phyloP scores from a whole-genome alignment of 2,329 filamentous ascomycete species.

The Nothomitra cinnamomea region DNA sequence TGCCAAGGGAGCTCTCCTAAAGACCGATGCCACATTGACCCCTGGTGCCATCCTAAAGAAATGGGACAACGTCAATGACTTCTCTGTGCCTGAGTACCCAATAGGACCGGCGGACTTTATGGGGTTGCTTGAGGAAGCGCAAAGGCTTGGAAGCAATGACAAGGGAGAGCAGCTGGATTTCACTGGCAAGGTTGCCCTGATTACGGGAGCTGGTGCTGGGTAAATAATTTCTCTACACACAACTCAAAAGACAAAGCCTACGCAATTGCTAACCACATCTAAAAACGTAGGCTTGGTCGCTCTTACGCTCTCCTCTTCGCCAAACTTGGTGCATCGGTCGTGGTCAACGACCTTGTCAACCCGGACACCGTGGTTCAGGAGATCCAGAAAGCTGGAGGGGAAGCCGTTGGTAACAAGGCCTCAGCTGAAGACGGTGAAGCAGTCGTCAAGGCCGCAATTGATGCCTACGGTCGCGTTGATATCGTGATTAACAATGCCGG shows the following conservation, averaged over 20 bases:
- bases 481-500: conserved; percentile 96
- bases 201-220: conserved; percentile 78
- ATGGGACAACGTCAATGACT: conserved; percentile 79
- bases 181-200: conserved; percentile 65
- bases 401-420: conserved; percentile 84
- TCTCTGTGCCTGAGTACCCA: conserved; percentile 68
- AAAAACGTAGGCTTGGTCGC: conserved; percentile 53
- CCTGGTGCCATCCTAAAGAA: conserved; percentile 75
- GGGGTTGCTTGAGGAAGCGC: conserved; percentile 63
- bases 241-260: too few relatives aligned
- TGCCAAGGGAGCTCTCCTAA: conserved; percentile 71
- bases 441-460: conserved; percentile 85
- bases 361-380: conserved; percentile 82
- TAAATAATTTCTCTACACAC: too few relatives aligned
- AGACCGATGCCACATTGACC: conserved; percentile 75
- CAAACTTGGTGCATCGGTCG: conserved; percentile 66
- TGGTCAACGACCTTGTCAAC: conserved; percentile 91
- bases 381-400: conserved; percentile 76
- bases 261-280: conserved; percentile 2
- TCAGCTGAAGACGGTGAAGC: conserved; percentile 83
- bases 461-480: conserved; percentile 83
- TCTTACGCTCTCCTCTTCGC: conserved; percentile 79
- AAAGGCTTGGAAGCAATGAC: conserved; percentile 58
- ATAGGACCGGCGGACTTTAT: conserved; percentile 78
- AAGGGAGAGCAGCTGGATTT: conserved; percentile 62